These are phyloP conservation scores for Hepatocystis sp. DNA, from an alignment of 169 alveolate genomes.

Conservation along the genomic window DNA sequence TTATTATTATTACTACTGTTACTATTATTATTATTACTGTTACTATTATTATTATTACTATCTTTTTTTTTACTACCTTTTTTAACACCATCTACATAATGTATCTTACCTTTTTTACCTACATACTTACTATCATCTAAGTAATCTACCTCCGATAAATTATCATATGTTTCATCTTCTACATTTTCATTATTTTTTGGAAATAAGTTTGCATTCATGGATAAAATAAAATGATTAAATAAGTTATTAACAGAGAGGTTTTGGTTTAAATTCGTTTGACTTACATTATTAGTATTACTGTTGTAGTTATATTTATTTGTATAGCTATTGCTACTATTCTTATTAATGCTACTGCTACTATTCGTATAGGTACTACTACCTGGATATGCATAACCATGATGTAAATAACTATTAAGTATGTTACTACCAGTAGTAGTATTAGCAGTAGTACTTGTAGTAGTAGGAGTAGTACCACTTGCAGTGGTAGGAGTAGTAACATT, in stretches of 20 bases:
- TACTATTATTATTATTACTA: constrained; percentile 10
- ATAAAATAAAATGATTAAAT: constrained; percentile 45
- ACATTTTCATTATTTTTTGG: constrained; percentile 4
- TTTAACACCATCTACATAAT: constrained; percentile 4
- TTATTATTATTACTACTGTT: too few species aligned
- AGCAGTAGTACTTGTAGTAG: background rate
- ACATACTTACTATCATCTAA: constrained; percentile 11
- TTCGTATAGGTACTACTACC: background rate
- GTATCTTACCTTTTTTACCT: constrained; percentile 18
- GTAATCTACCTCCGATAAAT: constrained; percentile 28
- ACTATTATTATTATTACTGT: background rate
- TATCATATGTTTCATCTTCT: constrained; percentile 7
- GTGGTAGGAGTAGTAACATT: background rate
- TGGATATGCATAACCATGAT: background rate
- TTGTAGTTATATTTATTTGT: too few species aligned
- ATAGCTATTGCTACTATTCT: background rate
- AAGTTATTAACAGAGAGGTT: constrained; percentile 46
- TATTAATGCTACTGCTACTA: background rate
- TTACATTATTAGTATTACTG: too few species aligned
- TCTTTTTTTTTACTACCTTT: constrained; percentile 19
- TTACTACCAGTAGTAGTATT: too few species aligned
- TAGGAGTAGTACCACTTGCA: background rate
- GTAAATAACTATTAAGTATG: background rate
- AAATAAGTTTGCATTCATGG: constrained; percentile 56
- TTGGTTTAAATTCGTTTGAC: constrained; percentile 8